These are phyloP conservation scores for Cutaneotrichosporon curvatum DNA, from an alignment of 1,284 basidiomycete genomes.

Conservation along the genomic window DNA sequence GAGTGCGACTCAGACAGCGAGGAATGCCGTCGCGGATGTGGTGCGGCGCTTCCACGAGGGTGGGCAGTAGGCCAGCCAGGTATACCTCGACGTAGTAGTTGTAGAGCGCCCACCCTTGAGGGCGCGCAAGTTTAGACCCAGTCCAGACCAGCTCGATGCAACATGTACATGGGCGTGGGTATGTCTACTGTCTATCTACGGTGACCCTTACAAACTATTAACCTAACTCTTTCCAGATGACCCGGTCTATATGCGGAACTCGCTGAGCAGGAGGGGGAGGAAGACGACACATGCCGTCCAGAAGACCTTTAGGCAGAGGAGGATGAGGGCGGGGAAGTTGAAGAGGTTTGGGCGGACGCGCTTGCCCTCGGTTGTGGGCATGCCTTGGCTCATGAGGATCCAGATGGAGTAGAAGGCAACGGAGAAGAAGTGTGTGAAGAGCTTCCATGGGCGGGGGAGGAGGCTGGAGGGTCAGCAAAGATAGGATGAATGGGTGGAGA, in stretches of 20 bases:
- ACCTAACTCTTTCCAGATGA: too few relatives aligned
- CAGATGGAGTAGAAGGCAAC: slow-evolving; percentile 92
- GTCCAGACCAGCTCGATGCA: not conserved
- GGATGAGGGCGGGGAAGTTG: slow-evolving; percentile 57
- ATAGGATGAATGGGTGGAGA: too few relatives aligned
- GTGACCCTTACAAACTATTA: too few relatives aligned
- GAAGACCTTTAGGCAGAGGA: slow-evolving; percentile 60
- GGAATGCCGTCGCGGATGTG: slow-evolving; percentile 43
- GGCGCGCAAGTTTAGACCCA: not conserved
- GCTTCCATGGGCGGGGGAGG: slow-evolving; percentile 64
- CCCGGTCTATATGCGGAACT: slow-evolving; percentile 48
- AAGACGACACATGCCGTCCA: slow-evolving; percentile 83
- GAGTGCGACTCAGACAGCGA: slow-evolving; percentile 43
- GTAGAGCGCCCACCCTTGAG: not conserved
- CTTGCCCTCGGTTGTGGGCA: slow-evolving; percentile 24
- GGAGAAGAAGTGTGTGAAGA: slow-evolving; percentile 88
- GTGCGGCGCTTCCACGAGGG: slow-evolving; percentile 25
- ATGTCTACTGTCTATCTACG: too few relatives aligned
- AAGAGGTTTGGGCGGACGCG: slow-evolving; percentile 46
- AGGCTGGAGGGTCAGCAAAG: slow-evolving; percentile 37
- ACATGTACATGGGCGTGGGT: slow-evolving; percentile 8
- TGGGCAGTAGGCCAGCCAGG: too few relatives aligned
- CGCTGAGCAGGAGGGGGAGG: slow-evolving; percentile 76
- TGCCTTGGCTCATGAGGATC: slow-evolving; percentile 69
- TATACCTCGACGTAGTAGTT: not conserved